A percentile compares a stretch with the other conserved stretches of the same genome.
Conservation (phyloP, 2,329 filamentous ascomycete genomes). For the Chaetomium olivaceum region DNA sequence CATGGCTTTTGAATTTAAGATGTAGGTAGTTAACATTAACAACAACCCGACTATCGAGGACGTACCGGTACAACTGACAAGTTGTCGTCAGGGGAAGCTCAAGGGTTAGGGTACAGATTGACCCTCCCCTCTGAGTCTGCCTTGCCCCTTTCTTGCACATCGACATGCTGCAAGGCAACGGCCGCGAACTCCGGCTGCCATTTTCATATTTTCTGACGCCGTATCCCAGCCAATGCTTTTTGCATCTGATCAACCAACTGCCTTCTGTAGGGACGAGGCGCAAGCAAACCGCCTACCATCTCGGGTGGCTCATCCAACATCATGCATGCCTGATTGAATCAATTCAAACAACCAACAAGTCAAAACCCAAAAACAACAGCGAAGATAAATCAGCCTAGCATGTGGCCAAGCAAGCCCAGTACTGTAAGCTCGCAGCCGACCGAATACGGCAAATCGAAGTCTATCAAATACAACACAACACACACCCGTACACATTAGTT, state of each 20-base stretch:
- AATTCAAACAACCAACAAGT: neutral
- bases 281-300: neutral
- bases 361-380: neutral
- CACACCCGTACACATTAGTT: too few species aligned
- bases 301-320: neutral
- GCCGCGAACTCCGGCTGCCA: neutral
- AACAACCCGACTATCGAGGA: neutral
- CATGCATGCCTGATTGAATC: too few species aligned
- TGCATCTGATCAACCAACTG: neutral
- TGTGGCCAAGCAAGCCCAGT: neutral
- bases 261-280: neutral
- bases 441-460: neutral
- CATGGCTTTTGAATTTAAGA: neutral
- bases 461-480: neutral
- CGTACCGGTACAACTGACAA: too few species aligned
- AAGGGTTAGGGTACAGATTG: neutral
- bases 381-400: neutral
- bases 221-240: neutral
- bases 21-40: neutral
- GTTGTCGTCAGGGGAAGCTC: neutral
- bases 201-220: neutral
- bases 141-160: neutral
- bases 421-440: neutral
- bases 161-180: neutral
- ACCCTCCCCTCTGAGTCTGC: neutral